Evolutionary conservation across 179 eudicot species (phyloP), one percentile per base, ranked within the genome.

Genomic region (Drosera spatulata): DNA sequence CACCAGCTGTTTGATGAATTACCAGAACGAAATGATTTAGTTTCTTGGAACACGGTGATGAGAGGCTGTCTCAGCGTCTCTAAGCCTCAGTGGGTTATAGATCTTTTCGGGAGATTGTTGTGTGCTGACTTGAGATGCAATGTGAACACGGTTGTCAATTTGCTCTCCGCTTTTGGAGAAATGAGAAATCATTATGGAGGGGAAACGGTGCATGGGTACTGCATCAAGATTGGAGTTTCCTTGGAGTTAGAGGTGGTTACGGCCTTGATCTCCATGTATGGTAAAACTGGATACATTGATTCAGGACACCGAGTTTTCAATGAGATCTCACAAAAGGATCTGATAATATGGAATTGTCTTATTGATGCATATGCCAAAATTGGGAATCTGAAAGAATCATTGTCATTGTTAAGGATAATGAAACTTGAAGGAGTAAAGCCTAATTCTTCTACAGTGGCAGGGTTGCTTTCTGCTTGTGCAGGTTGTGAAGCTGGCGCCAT

Each of bases 401-500:
- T 71, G 5, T 39, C 41, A 5, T 56, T 71, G 33, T 6, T 71
- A 14, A 56, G 43, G 37, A n/a, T 39, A 41, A 71, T 71, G 76
- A 71, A 58, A 61, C 39, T 39, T 37, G 50, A 62, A 40, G 15
- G 55, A 10, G 37, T 73, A 55, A 67, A 57, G 69, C 72, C 74
- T 9, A 77, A 77, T 69, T 72, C 80, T 3, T 72, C 77, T n/a
- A 72, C 80, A n/a, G 51, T 77, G n/a, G 62, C 74, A 13, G 77
- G 77, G 13, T 59, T 77, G 66, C 71, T 77, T 60, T 66, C 70
- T 2, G 66, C 72, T 59, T 77, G 74, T 64, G 73, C 76, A 11
- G 13, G 72, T 41, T 59, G 70, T 42, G 75, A 67, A 67, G 72
- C 80, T 66, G 64, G 73, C 3, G 39, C 54, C 45, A 12, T 66